These are phyloP conservation scores for Ogataea hybrid DNA, from an alignment of 1,139 yeast species.

Conservation along the genomic window DNA sequence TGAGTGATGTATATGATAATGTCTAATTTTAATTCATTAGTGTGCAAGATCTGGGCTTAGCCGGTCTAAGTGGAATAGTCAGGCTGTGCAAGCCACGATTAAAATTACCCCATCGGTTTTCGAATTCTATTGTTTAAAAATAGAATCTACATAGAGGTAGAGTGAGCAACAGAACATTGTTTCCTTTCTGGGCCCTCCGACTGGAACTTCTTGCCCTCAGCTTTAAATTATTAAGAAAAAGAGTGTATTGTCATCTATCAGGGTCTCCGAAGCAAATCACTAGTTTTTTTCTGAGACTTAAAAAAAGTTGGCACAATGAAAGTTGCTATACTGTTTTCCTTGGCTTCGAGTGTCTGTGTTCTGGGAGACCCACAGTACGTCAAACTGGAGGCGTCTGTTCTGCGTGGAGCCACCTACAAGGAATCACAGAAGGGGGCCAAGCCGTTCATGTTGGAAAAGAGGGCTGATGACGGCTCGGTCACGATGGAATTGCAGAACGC, in stretches of 20 bases:
- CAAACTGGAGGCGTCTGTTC: conserved; percentile 23
- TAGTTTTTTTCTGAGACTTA: neutral
- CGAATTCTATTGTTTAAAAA: neutral
- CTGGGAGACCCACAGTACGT: conserved; percentile 10
- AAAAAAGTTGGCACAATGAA: neutral
- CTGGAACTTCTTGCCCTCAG: neutral
- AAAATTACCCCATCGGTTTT: neutral
- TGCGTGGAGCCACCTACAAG: conserved; percentile 28
- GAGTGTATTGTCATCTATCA: neutral
- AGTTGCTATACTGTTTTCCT: neutral
- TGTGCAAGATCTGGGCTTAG: neutral
- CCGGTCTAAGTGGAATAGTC: neutral
- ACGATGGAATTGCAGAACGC: conserved; percentile 43
- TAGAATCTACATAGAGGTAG: neutral
- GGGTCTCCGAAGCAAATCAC: neutral
- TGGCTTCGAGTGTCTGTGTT: neutral
- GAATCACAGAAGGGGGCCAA: conserved; percentile 22
- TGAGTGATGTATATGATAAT: conserved; percentile 2
- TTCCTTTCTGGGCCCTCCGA: neutral
- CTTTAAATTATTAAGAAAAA: neutral
- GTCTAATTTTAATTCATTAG: neutral
- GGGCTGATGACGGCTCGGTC: conserved; percentile 37
- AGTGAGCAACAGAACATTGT: neutral
- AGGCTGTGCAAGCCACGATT: neutral
- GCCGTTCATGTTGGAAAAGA: conserved; percentile 32